Evolutionary conservation across 78 protist genomes (phyloP), one percentile per base, ranked within the genome.

Genomic region (Dictyostelium purpureum): DNA sequence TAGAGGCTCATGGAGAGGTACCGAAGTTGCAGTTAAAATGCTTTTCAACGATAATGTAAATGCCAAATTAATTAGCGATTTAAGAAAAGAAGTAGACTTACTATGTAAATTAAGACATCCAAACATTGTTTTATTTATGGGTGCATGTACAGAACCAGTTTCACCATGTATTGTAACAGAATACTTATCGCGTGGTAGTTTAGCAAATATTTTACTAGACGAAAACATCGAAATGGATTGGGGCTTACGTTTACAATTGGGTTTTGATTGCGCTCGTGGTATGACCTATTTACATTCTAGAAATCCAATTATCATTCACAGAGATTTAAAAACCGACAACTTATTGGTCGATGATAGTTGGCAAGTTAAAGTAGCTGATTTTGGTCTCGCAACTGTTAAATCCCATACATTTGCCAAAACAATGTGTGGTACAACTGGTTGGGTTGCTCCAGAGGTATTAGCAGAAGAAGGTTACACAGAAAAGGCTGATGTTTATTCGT

Each of bases 261-360:
- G 92, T 28, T 73, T 73, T 37, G 92, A 85, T 74, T 85, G 92
- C 24, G 96, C 96, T 10, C 47, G 94, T 52, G 98, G 96, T 21
- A 95, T 97, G 97, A 81, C 82, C 6, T 95, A 94, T 63, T 89
- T 97, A 26, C 98, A 97, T 71, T 61, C 94, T 0, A 31, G 90
- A n/a, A 45, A 69, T n/a, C 98, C 97, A 5, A 77, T 67, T 31
- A 92, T 96, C 51, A 77, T 96, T 45, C 98, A 96, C 59, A 56
- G 96, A 9, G 97, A 96, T 87, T 95, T 96, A 33, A 96, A 96
- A 77, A 74, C 92, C 3, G 82, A 78, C 49, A 96, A 96, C 70
- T 69, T 96, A 4, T 79, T 96, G 51, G 74, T 94, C 42, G 90
- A 63, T 52, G 90, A 77, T 16, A 56, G 78, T 54, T 77, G 77